These are phyloP conservation scores for Haematococcus lacustris DNA, from an alignment of 139 green algal species.

Conservation along the genomic window DNA sequence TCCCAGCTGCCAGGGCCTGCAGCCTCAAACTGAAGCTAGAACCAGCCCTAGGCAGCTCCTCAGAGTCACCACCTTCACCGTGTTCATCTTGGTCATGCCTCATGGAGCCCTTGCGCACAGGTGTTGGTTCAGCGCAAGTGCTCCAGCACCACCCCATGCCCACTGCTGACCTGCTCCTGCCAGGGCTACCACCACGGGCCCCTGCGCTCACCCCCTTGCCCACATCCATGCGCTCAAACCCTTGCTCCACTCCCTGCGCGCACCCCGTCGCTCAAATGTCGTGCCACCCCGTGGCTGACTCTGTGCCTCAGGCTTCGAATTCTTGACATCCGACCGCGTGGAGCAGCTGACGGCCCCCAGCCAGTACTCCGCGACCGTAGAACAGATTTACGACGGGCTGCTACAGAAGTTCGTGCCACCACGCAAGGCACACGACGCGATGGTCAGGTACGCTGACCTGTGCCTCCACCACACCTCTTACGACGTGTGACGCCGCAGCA, in stretches of 20 bases:
- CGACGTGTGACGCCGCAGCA: not conserved
- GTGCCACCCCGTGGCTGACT: not conserved
- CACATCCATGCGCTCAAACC: too few relatives aligned
- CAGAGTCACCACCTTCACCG: too few relatives aligned
- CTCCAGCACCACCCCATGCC: not conserved
- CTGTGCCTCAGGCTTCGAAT: constrained; percentile 17
- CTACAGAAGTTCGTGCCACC: constrained; percentile 30
- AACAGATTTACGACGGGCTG: constrained; percentile 30
- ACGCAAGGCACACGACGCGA: constrained; percentile 16
- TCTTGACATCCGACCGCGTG: constrained; percentile 8
- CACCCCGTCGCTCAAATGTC: not conserved
- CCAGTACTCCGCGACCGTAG: constrained; percentile 8
- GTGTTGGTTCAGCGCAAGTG: not conserved
- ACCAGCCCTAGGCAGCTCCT: too few relatives aligned
- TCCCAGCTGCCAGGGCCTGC: too few relatives aligned
- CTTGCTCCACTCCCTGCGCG: not conserved
- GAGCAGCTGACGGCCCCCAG: constrained; percentile 11
- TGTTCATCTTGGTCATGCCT: too few relatives aligned
- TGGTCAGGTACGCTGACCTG: constrained; percentile 4
- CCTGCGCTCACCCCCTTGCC: too few relatives aligned
- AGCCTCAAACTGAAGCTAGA: too few relatives aligned
- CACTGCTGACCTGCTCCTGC: not conserved
- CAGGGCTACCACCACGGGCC: too few relatives aligned
- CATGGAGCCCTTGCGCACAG: too few relatives aligned
- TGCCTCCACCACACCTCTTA: not conserved